Evolutionary conservation across 176 grass and related monocot genomes (phyloP), one percentile per base, ranked within the genome.

Genomic region (Cenchrus americanus): DNA sequence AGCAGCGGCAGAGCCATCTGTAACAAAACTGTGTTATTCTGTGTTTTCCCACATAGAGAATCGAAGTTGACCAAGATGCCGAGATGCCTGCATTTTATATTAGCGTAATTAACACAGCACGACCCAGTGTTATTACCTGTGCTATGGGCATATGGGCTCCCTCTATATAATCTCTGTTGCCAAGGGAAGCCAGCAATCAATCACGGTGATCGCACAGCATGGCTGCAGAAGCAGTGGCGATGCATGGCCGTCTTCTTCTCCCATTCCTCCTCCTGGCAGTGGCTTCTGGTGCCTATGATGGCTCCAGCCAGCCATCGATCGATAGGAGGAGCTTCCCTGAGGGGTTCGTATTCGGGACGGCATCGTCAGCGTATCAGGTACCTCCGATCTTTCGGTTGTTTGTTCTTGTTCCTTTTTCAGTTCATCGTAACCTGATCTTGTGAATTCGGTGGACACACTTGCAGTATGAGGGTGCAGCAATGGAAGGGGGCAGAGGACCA

Each of bases 381-480:
- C 14, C 17, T 54, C 52, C 15, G 41, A 42, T 54, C 0, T 54
- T 53, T 53, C 14, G 51, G 51, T 18, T 18, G 4, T 53, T 53
- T 53, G 14, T 53, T 18, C 13, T 17, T 27, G 27, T 15, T 53
- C 46, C 46, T 53, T 0, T 53, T 53, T 19, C 17, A 54, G 52
- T 54, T 54, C 52, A 54, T 0, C 6, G 52, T 19, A 54, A 54
- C 52, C 17, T 54, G 17, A 19, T 54, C 52, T 54, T 54, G 0
- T 54, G 52, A 54, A 54, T 1, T 54, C 17, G 52, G 6, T 7
- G 15, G 52, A 1, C 17, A 54, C 17, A 54, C 5, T 54, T 71
- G 10, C 43, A 91, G 89, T 91, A 87, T 5, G 89, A 91, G 51
- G 89, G 89, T 40, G 89, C 60, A 19, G 89, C 40, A 0, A 59